Base-by-base conservation (phyloP, 768 basidiomycete species). In the Collybia nuda region DNA sequence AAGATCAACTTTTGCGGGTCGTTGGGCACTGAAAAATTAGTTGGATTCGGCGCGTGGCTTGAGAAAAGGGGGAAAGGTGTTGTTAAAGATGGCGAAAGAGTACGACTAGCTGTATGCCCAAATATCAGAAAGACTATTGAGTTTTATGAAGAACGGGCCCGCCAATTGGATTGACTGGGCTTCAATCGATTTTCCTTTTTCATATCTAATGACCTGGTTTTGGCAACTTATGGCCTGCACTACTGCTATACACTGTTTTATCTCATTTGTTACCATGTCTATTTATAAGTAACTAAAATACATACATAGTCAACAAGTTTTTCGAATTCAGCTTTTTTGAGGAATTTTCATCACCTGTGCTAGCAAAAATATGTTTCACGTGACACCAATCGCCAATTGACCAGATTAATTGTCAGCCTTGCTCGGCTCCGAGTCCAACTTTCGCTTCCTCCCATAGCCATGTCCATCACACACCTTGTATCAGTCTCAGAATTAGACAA, bases 31-130 rank as follows among this genome's bases (percentile, higher is more conserved):
- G 62, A 64, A 23, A 71, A 70, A 37, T 63, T 68, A 15, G 62
- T 68, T 18, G 67, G 68, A 11, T 70, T 81, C 41, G 71, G 70
- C 26, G 60, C 65, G n/a, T 88, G 86, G 86, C 62, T 84, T 26
- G 83, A 85, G 63, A 64, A 68, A 14, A 74, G 71, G 47, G 82
- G 79, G 7, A 68, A 68, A 36, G 63, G 67, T 39, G 66, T 86
- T 14, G 69, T 85, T 19, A 69, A 72, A 39, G 87, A 90, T 52
- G 71, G 72, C 12, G 86, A 89, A 65, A 78, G 85, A 49, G 76
- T 88, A 14, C 69, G 86, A 44, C 71, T 89, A 22, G 86, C 86
- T 7, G 62, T 88, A 38, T 89, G 86, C 59, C 87, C 86, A 4
- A 77, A 77, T 50, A 73, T 88, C 23, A 74, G 70, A 64, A 78